A percentile compares a stretch with the other conserved stretches of the same genome.
Evolutionary conservation across 768 basidiomycete species (phyloP).

Genomic region (Podaxis sp.): DNA sequence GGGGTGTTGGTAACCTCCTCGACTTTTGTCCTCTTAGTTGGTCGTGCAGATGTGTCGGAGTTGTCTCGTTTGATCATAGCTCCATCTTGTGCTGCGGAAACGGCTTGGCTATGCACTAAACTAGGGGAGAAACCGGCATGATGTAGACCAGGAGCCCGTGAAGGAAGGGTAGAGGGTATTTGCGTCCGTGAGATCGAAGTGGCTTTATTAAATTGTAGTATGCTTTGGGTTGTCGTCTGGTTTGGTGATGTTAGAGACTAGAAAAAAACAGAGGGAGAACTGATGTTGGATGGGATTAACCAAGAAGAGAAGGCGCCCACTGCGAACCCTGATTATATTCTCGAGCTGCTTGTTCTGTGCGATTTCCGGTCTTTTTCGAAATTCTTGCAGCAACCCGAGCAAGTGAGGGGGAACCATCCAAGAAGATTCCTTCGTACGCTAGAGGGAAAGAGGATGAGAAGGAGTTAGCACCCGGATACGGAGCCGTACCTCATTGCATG

Average conservation of each 20-base stretch:
- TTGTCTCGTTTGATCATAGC: constrained; percentile 2
- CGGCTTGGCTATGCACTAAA: background rate
- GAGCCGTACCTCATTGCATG: constrained; percentile 39
- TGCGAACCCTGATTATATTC: constrained; percentile 58
- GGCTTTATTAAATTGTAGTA: background rate
- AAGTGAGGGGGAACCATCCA: constrained; percentile 47
- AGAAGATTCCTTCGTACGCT: constrained; percentile 42
- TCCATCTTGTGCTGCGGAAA: background rate
- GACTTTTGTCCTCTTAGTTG: constrained; percentile 8
- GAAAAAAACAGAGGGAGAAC: constrained; percentile 4
- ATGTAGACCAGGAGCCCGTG: background rate
- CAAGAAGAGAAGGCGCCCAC: constrained; percentile 33
- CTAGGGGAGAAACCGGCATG: background rate
- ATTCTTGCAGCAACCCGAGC: constrained; percentile 30
- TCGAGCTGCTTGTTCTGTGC: constrained; percentile 30
- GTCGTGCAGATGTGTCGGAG: constrained; percentile 5
- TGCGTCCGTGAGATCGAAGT: background rate
- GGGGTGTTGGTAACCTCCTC: constrained; percentile 1
- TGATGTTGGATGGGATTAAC: constrained; percentile 13
- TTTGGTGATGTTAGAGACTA: constrained; percentile 10
- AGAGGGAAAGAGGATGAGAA: constrained; percentile 13
- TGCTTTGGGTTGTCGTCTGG: background rate
- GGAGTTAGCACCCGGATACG: background rate
- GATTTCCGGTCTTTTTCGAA: constrained; percentile 25
- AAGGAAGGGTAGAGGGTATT: background rate